phyloP scores from a whole-genome alignment of 176 grass and related monocot species.

The Aegilops longissima region DNA sequence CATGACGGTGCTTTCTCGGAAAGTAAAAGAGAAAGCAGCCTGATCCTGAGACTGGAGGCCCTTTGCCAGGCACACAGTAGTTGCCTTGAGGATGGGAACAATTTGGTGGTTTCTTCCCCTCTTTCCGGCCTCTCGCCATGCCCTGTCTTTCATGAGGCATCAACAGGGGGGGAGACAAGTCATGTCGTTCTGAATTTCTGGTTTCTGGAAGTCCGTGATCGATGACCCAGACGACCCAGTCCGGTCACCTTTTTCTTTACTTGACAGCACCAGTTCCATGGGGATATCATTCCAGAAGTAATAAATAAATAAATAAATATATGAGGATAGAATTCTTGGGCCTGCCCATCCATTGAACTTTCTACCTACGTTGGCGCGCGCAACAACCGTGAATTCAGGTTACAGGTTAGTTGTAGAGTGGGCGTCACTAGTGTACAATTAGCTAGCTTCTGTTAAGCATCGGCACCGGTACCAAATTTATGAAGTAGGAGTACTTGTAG shows the following conservation, averaged over 20 bases:
- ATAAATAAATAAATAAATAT: not conserved
- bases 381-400: too few species aligned
- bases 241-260: not conserved
- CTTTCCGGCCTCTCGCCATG: not conserved
- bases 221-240: not conserved
- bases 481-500: not conserved
- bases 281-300: not conserved
- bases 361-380: too few species aligned
- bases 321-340: not conserved
- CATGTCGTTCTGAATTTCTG: not conserved
- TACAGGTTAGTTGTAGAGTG: not conserved
- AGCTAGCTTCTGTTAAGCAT: not conserved
- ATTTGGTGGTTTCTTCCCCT: not conserved
- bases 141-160: conserved; percentile 17
- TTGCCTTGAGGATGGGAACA: not conserved
- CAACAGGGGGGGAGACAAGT: conserved; percentile 1
- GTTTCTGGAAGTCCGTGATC: not conserved
- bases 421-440: not conserved
- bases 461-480: not conserved
- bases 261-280: not conserved
- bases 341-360: not conserved
- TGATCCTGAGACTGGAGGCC: not conserved
- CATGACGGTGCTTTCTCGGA: conserved; percentile 4
- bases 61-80: not conserved
- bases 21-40: not conserved